Evolutionary conservation across 768 basidiomycete genomes (phyloP), one percentile per base, ranked within the genome.

Genomic region (Boletus tomentosulus): DNA sequence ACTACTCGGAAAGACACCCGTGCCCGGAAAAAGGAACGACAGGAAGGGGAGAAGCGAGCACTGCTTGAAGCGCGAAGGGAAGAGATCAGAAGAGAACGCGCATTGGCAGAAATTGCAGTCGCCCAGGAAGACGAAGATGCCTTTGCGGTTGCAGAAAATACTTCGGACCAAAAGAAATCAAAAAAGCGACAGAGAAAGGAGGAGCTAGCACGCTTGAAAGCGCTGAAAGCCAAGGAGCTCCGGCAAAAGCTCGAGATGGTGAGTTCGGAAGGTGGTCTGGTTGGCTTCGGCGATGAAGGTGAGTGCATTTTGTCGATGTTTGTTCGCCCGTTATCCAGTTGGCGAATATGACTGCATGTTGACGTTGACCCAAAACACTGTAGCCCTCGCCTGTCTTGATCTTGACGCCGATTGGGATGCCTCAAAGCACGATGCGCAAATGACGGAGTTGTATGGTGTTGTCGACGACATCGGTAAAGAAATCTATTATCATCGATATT

Each of bases 331-430:
- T 34, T 34, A 11, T 31, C 8, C 30, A 31, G 9, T 27, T 34
- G 33, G 12, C 12, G 31, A 33, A 6, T 6, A 31, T 31, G 9
- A 9, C 9, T 12, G 31, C 8, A 33, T 34, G 33, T 11, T 34
- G 11, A 6, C 33, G 44, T 46, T 28, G 35, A 19, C 6, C 15
- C 24, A 16, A 44, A 7, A 13, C 46, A 51, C 16, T 53, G 53
- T 60, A 84, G 89, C 82, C 3, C 69, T 93, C 48, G 73, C 78
- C 49, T 81, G 80, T 39, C 76, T 96, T 4, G 92, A 96, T 61
- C 73, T 99, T 6, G 94, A 98, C 11, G 91, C 84, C 1, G 94
- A 98, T 43, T 98, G 92, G 88, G 92, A 98, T 62, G 87, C 92
- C 12, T 83, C 78, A 11, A 81, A 82, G 51, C 91, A 97, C 64